These are phyloP conservation scores for Mortierella sp. DNA, from an alignment of 371 early-diverging fungal genomes.

Conservation along the genomic window DNA sequence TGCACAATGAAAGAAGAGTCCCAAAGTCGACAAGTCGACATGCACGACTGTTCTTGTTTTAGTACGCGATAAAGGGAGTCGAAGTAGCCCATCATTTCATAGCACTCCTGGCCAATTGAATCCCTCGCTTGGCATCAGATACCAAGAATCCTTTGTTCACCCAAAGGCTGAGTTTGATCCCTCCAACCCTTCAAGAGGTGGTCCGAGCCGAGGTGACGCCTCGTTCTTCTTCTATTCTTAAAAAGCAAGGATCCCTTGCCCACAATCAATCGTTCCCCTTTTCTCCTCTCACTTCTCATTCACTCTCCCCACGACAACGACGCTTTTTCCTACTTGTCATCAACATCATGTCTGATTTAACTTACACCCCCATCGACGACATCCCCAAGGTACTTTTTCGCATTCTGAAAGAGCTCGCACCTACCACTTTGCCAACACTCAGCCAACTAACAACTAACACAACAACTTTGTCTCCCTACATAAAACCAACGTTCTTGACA, in stretches of 20 bases:
- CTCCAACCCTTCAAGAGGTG: not conserved
- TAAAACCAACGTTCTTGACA: slow-evolving; percentile 58
- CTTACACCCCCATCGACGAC: not conserved
- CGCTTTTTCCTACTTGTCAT: not conserved
- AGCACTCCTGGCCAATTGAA: no score
- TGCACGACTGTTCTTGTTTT: no score
- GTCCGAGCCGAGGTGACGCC: not conserved
- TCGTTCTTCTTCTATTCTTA: not conserved
- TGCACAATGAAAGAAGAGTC: no score
- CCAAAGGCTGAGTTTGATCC: not conserved
- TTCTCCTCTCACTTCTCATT: not conserved
- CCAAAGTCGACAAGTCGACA: no score
- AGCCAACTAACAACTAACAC: not conserved
- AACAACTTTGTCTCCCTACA: not conserved
- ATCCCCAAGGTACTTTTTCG: not conserved
- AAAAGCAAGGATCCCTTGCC: not conserved
- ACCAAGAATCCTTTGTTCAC: not conserved
- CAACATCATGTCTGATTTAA: not conserved
- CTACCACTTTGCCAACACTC: not conserved
- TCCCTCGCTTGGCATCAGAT: no score
- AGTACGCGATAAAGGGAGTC: no score
- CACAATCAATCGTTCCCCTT: not conserved
- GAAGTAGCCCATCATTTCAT: no score
- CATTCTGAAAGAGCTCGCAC: no score
- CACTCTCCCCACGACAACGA: not conserved